Base-by-base conservation (phyloP, 1,284 basidiomycete genomes). In the Sutorius eximius region DNA sequence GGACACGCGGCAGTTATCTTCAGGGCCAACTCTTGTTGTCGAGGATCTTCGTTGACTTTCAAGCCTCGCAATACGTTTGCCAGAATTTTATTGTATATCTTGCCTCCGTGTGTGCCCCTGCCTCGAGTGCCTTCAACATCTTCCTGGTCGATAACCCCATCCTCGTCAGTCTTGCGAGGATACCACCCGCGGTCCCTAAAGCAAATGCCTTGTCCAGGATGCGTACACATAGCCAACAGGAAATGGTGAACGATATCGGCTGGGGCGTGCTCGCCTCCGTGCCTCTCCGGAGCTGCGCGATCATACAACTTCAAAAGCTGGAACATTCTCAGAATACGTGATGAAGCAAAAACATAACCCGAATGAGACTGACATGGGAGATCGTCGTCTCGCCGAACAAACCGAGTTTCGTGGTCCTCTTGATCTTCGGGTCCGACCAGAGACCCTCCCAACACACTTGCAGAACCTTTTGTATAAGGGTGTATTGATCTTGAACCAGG, bases 181-280 rank as follows among this genome's bases (percentile, higher is more conserved):
- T 97, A 98, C 95, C 95, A 98, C 1, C 94, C 95, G 15, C 83
- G 80, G 67, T 96, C 93, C 45, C 78, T 82, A 72, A 96, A 98
- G 68, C 94, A 97, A 22, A 98, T 78, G 0, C 95, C 95, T 18
- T 80, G 76, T 0, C 93, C 93, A 0, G 91, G 91, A 27, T 83
- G 84, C 0, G 91, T 89, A 62, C 89, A 92, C n/a, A 94, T 83
- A 10, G 89, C 90, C 42, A 96, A 80, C 6, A 98, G 74, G 68
- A 97, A 97, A 63, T 95, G 92, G 59, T 93, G 90, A 0, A 83
- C 86, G 7, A 97, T 77, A 57, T 96, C 89, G 0, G 91, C 91
- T 0, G 92, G 83, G 20, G 83, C 72, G 54, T 78, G 76, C 8
- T 83, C 82, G 1, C 73, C 64, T n/a, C 82, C 77, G 0, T 66